A percentile compares a stretch with the other conserved stretches of the same genome.
phyloP scores from a whole-genome alignment of 1,284 basidiomycete genomes.

The Mrakiaceae sp. region DNA sequence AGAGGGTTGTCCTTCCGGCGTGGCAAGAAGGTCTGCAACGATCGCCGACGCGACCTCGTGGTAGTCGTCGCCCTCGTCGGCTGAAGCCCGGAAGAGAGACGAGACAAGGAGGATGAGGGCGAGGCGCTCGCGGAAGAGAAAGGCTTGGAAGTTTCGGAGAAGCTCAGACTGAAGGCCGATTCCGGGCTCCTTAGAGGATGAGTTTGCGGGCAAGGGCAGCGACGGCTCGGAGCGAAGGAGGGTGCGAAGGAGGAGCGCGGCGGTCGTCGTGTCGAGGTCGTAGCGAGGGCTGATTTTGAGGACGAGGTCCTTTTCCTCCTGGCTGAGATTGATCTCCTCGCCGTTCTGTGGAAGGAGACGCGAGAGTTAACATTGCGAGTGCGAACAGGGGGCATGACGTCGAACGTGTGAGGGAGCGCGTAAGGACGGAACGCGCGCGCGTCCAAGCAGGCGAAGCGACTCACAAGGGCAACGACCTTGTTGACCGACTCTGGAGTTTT shows the following conservation, averaged over 20 bases:
- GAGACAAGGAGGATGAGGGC: constrained; percentile 1
- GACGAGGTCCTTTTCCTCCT: constrained; percentile 8
- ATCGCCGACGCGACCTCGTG: neutral
- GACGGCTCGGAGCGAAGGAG: constrained; percentile 2
- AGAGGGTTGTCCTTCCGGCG: neutral
- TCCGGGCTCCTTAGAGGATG: neutral
- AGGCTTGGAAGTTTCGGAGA: constrained; percentile 6
- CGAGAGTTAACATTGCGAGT: neutral
- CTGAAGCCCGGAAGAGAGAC: neutral
- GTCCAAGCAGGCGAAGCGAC: neutral
- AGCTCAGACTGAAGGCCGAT: constrained; percentile 2
- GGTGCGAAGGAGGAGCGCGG: constrained; percentile 3
- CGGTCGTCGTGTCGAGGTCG: neutral
- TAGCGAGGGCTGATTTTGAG: constrained; percentile 8
- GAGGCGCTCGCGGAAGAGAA: constrained; percentile 1
- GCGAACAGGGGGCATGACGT: neutral
- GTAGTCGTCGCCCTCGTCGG: constrained; percentile 5
- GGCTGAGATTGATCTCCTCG: neutral
- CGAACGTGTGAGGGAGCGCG: too few relatives aligned
- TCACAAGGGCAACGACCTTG: neutral
- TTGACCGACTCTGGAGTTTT: neutral
- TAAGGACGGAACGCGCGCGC: neutral
- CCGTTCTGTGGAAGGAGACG: constrained; percentile 3
- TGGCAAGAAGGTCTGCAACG: neutral
- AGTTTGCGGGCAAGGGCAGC: neutral